A percentile compares a stretch with the other conserved stretches of the same genome.
Conservation (phyloP, 1,284 basidiomycete genomes). For the Phylloporus sp. region DNA sequence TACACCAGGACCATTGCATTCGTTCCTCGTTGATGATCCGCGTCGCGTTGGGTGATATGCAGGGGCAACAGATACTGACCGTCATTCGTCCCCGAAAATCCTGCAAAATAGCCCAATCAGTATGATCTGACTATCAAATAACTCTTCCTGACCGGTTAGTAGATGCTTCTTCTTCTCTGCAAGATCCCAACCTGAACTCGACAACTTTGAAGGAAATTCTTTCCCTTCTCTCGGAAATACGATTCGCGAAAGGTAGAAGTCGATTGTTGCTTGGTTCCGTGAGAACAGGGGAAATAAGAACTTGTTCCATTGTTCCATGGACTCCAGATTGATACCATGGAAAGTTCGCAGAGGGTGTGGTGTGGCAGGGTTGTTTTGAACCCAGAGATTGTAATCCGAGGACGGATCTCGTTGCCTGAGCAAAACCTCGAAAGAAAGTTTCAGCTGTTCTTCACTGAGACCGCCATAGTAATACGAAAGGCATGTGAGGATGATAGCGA, state of each 20-base stretch:
- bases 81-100: slow-evolving; percentile 57
- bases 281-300: slow-evolving; percentile 46
- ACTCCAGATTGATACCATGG: slow-evolving; percentile 28
- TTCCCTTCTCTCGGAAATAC: slow-evolving; percentile 59
- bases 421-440: slow-evolving; percentile 47
- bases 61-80: not conserved
- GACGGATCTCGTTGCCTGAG: slow-evolving; percentile 51
- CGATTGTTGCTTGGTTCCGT: slow-evolving; percentile 48
- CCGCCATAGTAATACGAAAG: too few relatives aligned
- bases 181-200: slow-evolving; percentile 16
- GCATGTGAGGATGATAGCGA: slow-evolving; percentile 53
- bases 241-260: slow-evolving; percentile 53
- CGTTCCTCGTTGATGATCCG: not conserved
- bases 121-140: too few relatives aligned
- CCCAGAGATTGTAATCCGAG: slow-evolving; percentile 54
- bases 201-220: slow-evolving; percentile 54
- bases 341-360: slow-evolving; percentile 44
- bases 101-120: too few relatives aligned
- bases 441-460: slow-evolving; percentile 47
- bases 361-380: slow-evolving; percentile 27
- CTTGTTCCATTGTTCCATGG: slow-evolving; percentile 43
- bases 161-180: slow-evolving; percentile 34
- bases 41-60: not conserved
- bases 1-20: not conserved
- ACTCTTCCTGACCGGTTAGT: slow-evolving; percentile 33